Percentiles rank a stretch among this genome's conserved stretches.
phyloP scores from a whole-genome alignment of 73 alveolate species.

The Paramecium sexaurelia region DNA sequence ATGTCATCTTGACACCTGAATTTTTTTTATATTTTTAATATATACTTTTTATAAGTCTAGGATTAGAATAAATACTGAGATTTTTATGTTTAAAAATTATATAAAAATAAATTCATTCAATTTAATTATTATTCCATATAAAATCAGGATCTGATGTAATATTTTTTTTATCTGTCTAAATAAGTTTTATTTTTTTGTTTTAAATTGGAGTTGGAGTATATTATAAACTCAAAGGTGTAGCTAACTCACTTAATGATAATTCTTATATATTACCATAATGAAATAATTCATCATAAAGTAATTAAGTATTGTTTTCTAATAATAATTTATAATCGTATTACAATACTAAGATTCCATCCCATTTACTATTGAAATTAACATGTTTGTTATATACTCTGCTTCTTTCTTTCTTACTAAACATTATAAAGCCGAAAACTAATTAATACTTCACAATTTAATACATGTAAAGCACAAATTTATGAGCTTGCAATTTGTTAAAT shows the following conservation, averaged over 20 bases:
- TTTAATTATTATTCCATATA: neutral
- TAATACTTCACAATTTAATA: neutral
- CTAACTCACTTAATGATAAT: neutral
- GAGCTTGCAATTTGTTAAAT: neutral
- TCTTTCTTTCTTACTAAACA: neutral
- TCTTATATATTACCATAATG: neutral
- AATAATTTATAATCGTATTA: neutral
- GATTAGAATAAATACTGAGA: neutral
- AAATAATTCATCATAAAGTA: neutral
- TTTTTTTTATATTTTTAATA: neutral
- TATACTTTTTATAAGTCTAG: neutral
- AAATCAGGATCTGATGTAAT: neutral
- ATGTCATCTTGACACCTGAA: constrained; percentile 29
- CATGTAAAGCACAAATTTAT: neutral
- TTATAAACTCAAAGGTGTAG: neutral
- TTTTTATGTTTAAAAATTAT: neutral
- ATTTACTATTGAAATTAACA: neutral
- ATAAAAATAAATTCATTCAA: neutral
- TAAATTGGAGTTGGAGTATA: neutral
- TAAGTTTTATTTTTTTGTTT: neutral
- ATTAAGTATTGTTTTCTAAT: neutral
- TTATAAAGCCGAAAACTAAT: neutral
- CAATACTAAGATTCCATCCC: neutral
- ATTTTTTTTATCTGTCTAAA: neutral
- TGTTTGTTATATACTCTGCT: neutral